Percentiles rank a stretch among this genome's conserved stretches.
phyloP scores from a whole-genome alignment of 106 monocot species.

The Posidonia australis region DNA sequence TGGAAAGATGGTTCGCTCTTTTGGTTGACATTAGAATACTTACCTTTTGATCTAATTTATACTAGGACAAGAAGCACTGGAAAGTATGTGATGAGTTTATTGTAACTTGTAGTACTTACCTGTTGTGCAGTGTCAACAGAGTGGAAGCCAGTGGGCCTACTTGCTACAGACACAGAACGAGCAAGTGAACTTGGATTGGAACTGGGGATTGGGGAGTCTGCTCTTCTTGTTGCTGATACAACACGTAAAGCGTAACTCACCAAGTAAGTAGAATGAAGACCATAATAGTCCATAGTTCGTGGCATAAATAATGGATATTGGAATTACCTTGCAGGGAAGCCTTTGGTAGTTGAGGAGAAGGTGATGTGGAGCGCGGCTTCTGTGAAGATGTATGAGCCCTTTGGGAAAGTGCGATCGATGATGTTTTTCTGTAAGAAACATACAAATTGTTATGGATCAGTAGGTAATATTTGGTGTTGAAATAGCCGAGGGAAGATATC shows the following conservation, averaged over 20 bases:
- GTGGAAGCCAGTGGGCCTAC: conserved; percentile 23
- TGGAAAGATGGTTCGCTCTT: too few relatives aligned
- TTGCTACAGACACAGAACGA: conserved; percentile 51
- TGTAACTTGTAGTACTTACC: conserved; percentile 24
- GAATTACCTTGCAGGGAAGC: neutral
- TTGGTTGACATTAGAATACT: too few relatives aligned
- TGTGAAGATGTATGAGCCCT: conserved; percentile 35
- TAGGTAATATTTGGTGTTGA: neutral
- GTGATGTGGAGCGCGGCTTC: conserved; percentile 28
- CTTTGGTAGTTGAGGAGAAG: conserved; percentile 29
- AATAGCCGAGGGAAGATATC: neutral
- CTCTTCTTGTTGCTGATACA: conserved; percentile 38
- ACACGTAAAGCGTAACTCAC: neutral
- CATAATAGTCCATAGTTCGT: neutral
- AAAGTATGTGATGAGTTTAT: neutral
- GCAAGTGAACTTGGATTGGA: conserved; percentile 26
- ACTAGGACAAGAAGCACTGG: neutral
- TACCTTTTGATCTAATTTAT: too few relatives aligned
- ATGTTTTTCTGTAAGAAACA: conserved; percentile 33
- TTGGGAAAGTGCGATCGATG: conserved; percentile 30
- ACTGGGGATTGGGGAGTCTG: conserved; percentile 39
- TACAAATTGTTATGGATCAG: neutral
- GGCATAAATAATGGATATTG: neutral
- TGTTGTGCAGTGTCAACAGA: conserved; percentile 27
- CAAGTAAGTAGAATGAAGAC: neutral